Percentiles rank a stretch among this genome's conserved stretches.
Conservation (phyloP, 2,329 filamentous ascomycete genomes). For the Macrophomina phaseolina region DNA sequence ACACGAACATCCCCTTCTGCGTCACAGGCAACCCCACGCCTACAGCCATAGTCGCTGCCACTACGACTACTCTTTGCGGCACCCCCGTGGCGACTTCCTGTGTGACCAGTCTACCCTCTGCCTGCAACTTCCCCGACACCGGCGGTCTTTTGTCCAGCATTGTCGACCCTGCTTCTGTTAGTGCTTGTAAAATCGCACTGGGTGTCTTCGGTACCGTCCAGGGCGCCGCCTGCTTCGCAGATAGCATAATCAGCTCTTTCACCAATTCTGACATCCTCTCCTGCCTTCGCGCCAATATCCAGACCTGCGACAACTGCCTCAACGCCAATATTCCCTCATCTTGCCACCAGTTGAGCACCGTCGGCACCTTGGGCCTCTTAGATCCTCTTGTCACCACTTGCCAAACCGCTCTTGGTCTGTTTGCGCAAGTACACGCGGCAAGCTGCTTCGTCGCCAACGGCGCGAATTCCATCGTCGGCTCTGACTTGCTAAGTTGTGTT, state of each 20-base stretch:
- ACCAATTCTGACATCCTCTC: neutral
- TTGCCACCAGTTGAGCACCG: neutral
- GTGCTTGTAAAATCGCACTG: neutral
- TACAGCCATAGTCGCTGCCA: neutral
- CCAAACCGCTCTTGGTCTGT: neutral
- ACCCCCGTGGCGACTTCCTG: constrained; percentile 1
- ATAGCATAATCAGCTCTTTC: neutral
- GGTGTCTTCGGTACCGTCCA: neutral
- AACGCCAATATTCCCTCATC: neutral
- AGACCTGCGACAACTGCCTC: neutral
- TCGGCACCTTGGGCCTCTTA: neutral
- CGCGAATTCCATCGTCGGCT: neutral
- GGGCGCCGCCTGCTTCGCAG: neutral
- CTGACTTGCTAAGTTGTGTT: neutral
- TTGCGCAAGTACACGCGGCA: neutral
- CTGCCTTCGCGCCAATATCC: neutral
- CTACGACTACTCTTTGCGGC: neutral
- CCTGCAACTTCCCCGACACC: neutral
- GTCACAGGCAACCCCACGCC: neutral
- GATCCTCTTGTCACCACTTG: neutral
- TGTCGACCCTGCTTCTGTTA: no score
- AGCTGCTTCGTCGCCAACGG: neutral
- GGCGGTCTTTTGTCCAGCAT: neutral
- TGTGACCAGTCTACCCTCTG: neutral
- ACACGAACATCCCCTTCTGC: neutral